Base-by-base conservation (phyloP, 192 early-diverging fungal genomes). In the Entrophospora sp. region DNA sequence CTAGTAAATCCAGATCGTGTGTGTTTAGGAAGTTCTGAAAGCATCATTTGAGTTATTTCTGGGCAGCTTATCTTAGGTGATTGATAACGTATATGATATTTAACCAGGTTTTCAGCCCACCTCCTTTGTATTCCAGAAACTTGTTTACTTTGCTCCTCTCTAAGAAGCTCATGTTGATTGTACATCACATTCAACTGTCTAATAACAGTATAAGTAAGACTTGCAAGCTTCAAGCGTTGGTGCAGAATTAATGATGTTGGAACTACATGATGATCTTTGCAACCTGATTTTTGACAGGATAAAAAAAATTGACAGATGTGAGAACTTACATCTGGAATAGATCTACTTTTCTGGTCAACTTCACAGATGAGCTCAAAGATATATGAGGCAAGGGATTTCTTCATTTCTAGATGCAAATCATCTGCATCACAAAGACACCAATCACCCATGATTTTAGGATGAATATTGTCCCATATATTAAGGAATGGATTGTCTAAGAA, bases 161-260 rank as follows among this genome's bases (percentile, higher is more conserved):
- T n/a, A n/a, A n/a, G n/a, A n/a, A n/a, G n/a, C n/a, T n/a, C n/a
- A n/a, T n/a, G n/a, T n/a, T n/a, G n/a, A n/a, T n/a, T 42, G 10
- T 37, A 37, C 20, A 62, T 16, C 16, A 45, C 9, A 31, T 20
- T 27, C 25, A 44, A 24, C n/a, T 45, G 38, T n/a, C 12, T 25
- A n/a, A 62, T 45, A n/a, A 45, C 60, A n/a, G 25, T 62, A 10
- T 62, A 62, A 9, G 43, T 38, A 20, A 62, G 42, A 30, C 16
- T 45, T n/a, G 60, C 43, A 46, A 62, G 40, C 0, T 5, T 30
- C 4, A 62, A 4, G 3, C 60, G 60, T 20, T 46, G 3, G 1
- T 35, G 16, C 28, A 62, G 42, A 62, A 31, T 62, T 30, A 12
- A 43, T 30, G 25, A 42, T 2, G 60, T 45, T 45, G 60, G 38